Percentiles rank a stretch among this genome's conserved stretches.
Evolutionary conservation across 164 flowering plant genomes (phyloP).

Genomic region (Houttuynia cordata): DNA sequence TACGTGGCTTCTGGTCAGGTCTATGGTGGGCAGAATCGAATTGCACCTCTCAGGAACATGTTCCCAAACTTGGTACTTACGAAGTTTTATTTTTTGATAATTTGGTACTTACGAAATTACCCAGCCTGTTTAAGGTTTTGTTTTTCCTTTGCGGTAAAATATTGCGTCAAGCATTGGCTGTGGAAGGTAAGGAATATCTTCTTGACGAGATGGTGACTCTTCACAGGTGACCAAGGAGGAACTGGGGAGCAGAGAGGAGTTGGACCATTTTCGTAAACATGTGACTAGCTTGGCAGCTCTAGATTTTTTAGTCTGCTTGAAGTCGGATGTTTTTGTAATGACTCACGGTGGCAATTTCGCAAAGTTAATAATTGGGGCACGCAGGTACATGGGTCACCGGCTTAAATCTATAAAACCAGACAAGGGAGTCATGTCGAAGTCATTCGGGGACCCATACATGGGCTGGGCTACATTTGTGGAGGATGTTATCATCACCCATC

Average conservation of each 20-base stretch:
- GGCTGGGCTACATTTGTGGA: conserved; percentile 96
- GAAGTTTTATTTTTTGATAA: too few relatives aligned
- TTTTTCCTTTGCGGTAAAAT: background rate
- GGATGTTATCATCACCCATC: conserved; percentile 82
- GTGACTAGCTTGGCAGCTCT: conserved; percentile 96
- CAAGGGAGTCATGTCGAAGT: conserved; percentile 97
- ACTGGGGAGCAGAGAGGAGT: conserved; percentile 62
- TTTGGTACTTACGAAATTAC: conserved; percentile 37
- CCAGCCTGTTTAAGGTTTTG: background rate
- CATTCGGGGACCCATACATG: conserved; percentile 97
- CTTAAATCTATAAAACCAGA: conserved; percentile 92
- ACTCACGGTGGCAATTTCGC: conserved; percentile 98
- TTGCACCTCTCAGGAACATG: conserved; percentile 98
- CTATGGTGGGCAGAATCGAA: conserved; percentile 92
- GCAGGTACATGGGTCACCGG: conserved; percentile 89
- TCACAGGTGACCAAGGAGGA: conserved; percentile 92
- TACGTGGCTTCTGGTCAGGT: conserved; percentile 99
- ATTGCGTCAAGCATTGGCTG: background rate
- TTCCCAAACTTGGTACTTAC: conserved; percentile 78
- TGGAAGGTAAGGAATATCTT: background rate
- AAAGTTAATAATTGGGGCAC: conserved; percentile 81
- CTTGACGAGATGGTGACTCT: background rate
- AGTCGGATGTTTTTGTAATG: conserved; percentile 97
- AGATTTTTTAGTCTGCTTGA: conserved; percentile 90
- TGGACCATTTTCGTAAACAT: conserved; percentile 75